Evolutionary conservation across 2,329 filamentous ascomycete genomes (phyloP).

Genomic region (Ophiosphaerella korrae): DNA sequence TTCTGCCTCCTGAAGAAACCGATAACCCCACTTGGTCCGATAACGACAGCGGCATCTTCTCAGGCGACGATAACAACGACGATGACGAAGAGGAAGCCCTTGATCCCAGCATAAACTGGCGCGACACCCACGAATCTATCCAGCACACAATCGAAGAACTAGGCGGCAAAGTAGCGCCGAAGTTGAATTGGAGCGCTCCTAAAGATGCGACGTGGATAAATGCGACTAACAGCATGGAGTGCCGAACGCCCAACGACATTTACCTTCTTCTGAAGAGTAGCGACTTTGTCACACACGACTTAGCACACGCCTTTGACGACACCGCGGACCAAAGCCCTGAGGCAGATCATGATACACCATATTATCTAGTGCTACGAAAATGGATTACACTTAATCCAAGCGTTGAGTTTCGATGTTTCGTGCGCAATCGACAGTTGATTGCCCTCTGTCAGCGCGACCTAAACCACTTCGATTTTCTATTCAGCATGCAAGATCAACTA

Average conservation of each 20-base stretch:
- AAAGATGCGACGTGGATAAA: conserved; percentile 95
- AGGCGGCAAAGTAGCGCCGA: conserved; percentile 85
- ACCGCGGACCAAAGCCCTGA: conserved; percentile 49
- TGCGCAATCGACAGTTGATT: conserved; percentile 78
- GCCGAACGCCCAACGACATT: conserved; percentile 84
- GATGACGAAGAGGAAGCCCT: conserved; percentile 60
- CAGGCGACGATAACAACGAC: conserved; percentile 52
- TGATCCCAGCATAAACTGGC: conserved; percentile 66
- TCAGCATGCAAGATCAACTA: conserved; percentile 68
- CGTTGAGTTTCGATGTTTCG: conserved; percentile 94
- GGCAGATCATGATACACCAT: conserved; percentile 61
- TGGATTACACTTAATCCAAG: conserved; percentile 88
- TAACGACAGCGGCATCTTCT: conserved; percentile 59
- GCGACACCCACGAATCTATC: conserved; percentile 77
- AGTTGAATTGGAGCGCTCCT: conserved; percentile 96
- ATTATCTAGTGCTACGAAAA: conserved; percentile 83
- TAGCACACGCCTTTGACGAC: conserved; percentile 90
- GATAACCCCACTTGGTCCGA: conserved; percentile 52
- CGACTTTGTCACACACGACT: conserved; percentile 90
- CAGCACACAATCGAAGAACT: conserved; percentile 78
- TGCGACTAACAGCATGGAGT: conserved; percentile 88
- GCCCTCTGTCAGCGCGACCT: conserved; percentile 87
- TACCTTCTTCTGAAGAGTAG: conserved; percentile 94
- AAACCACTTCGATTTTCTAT: conserved; percentile 87
- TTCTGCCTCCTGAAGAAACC: conserved; percentile 74